Evolutionary conservation across 306 rosid genomes (phyloP).

Genomic region (Cercis canadensis): DNA sequence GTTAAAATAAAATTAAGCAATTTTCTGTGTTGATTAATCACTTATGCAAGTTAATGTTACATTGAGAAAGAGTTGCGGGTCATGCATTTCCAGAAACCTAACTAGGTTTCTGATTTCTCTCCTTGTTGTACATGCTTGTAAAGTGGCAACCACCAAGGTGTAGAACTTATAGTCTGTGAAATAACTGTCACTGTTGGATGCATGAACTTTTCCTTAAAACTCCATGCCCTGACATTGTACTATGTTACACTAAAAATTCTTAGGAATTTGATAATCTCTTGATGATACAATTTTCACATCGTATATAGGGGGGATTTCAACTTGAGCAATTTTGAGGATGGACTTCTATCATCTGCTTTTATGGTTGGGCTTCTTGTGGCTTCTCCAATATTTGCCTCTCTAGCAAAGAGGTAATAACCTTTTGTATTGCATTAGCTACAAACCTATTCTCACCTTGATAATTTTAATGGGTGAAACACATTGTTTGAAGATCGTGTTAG

Average conservation of each 20-base stretch:
- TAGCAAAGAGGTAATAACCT: slow-evolving; percentile 61
- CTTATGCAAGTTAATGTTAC: slow-evolving; percentile 2
- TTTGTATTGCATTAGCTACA: neutral
- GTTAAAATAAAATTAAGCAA: neutral
- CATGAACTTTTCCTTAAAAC: too few species aligned
- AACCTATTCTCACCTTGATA: slow-evolving; percentile 1
- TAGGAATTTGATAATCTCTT: neutral
- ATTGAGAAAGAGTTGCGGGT: slow-evolving; percentile 6
- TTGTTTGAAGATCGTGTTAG: too few species aligned
- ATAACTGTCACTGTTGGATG: neutral
- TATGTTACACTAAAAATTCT: slow-evolving; percentile 21
- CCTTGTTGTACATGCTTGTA: slow-evolving; percentile 9
- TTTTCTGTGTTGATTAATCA: neutral
- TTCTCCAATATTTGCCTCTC: slow-evolving; percentile 74
- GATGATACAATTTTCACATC: slow-evolving; percentile 21
- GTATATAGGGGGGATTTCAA: slow-evolving; percentile 62
- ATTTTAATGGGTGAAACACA: too few species aligned
- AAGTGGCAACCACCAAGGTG: neutral
- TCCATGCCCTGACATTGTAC: slow-evolving; percentile 9
- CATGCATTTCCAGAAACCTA: neutral
- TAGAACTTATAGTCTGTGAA: slow-evolving; percentile 10
- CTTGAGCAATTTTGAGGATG: slow-evolving; percentile 75
- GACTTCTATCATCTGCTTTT: slow-evolving; percentile 75
- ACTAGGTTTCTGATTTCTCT: neutral
- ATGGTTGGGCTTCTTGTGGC: slow-evolving; percentile 82